phyloP scores from a whole-genome alignment of 257 asterid species.

The Linderniella brevidens region DNA sequence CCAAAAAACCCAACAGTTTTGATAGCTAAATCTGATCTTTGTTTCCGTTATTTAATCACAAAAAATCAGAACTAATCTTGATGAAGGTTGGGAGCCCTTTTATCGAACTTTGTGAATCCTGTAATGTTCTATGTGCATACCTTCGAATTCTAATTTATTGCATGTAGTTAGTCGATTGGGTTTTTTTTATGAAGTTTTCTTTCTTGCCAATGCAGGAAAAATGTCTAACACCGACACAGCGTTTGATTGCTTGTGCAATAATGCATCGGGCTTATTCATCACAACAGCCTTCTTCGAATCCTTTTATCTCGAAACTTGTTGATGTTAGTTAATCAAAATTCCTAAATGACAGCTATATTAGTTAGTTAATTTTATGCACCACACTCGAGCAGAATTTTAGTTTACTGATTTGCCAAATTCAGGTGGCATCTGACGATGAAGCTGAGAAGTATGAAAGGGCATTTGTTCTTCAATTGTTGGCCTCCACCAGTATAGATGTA shows the following conservation, averaged over 20 bases:
- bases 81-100: too few relatives aligned
- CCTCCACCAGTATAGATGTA: constrained; percentile 55
- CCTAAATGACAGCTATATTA: too few relatives aligned
- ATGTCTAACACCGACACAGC: constrained; percentile 41
- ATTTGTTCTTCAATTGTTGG: constrained; percentile 61
- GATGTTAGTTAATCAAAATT: constrained; percentile 22
- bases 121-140: too few relatives aligned
- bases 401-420: not conserved
- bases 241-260: constrained; percentile 64
- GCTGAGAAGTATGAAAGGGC: constrained; percentile 66
- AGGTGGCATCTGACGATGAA: constrained; percentile 77
- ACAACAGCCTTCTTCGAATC: constrained; percentile 59
- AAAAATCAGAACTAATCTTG: too few relatives aligned
- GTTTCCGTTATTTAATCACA: too few relatives aligned
- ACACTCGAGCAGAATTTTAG: constrained; percentile 3
- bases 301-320: constrained; percentile 56
- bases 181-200: constrained; percentile 6
- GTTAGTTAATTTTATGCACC: constrained; percentile 8
- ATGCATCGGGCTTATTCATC: constrained; percentile 60
- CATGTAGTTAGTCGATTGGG: constrained; percentile 1
- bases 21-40: too few relatives aligned
- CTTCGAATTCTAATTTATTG: too few relatives aligned
- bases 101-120: too few relatives aligned
- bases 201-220: constrained; percentile 39
- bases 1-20: too few relatives aligned